Evolutionary conservation across 108 stramenopile species (phyloP), one percentile per base, ranked within the genome.

Genomic region (Cyclotella atomus): DNA sequence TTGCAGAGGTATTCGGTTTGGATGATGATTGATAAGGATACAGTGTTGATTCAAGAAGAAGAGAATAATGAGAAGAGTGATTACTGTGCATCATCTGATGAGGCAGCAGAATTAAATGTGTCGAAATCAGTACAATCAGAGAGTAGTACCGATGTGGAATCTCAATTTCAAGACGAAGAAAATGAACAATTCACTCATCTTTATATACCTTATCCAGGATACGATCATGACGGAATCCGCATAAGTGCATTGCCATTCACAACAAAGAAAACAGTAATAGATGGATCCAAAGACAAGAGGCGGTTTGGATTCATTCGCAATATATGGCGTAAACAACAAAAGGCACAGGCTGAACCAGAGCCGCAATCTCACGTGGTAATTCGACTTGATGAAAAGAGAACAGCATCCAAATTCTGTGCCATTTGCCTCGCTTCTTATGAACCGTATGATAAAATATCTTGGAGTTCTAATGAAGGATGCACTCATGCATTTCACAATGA

Each of bases 401-500:
- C 25, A 8, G 74, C 57, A 35, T 34, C 74, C 14, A 68, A 68
- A 24, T 70, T 62, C 9, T 83, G 82, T 49, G 71, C 82, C 21
- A 57, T 83, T n/a, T 83, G 82, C 24, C 57, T 83, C 3, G 71
- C 57, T 9, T 32, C 50, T 16, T 83, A 83, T 36, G 62, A 63
- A 29, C 41, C 45, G 28, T 23, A 56, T 8, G 82, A 77, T 0
- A 55, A 35, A 19, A 61, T 83, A 19, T 53, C 62, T 12, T 65
- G 70, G 65, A 76, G 74, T 12, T 52, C 62, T 1, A 83, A 83
- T 25, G 35, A 54, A 6, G 50, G 20, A 15, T 83, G 82, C 56
- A 67, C 59, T 50, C 82, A 83, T 24, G 76, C 59, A 33, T 83
- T 83, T 45, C 82, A 83, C 56, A 71, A 57, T 10, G 71, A 83